Percentiles rank a stretch among this genome's conserved stretches.
These are phyloP conservation scores for Microthyrium microscopicum DNA, from an alignment of 2,329 filamentous ascomycete species.

Conservation along the genomic window DNA sequence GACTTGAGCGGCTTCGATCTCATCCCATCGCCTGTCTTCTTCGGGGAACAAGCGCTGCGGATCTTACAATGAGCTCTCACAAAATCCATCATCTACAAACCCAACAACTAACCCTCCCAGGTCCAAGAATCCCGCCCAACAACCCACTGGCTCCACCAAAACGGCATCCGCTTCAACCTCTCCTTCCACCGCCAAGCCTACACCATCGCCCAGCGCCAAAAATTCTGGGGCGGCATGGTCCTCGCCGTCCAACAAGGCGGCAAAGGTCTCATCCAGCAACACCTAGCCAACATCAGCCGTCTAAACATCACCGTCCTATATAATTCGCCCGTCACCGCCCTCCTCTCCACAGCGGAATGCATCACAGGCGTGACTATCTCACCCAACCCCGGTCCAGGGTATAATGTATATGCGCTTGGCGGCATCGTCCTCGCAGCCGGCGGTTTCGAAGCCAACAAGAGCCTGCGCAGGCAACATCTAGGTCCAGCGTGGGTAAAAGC, in stretches of 20 bases:
- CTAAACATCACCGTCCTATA: conserved; percentile 30
- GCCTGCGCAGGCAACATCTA: conserved; percentile 36
- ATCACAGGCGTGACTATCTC: conserved; percentile 19
- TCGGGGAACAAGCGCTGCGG: too few species aligned
- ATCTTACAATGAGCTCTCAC: too few species aligned
- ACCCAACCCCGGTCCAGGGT: conserved; percentile 10
- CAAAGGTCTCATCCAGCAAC: conserved; percentile 38
- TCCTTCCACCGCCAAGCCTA: conserved; percentile 52
- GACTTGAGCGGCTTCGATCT: too few species aligned
- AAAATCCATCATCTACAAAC: too few species aligned
- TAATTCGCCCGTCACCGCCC: conserved; percentile 27
- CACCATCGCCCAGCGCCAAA: conserved; percentile 40
- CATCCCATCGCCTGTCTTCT: too few species aligned
- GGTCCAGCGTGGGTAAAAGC: conserved; percentile 48
- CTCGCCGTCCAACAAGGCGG: conserved; percentile 43
- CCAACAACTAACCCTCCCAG: too few species aligned
- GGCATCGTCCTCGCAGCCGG: conserved; percentile 41
- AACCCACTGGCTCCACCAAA: conserved; percentile 37
- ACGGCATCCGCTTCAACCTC: conserved; percentile 41
- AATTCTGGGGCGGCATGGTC: conserved; percentile 52
- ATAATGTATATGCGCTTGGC: conserved; percentile 17
- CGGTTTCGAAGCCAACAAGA: conserved; percentile 46
- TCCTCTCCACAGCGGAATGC: conserved; percentile 20
- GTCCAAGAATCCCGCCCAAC: conserved; percentile 32
- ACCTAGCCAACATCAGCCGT: conserved; percentile 26